These are phyloP conservation scores for Aspergillus ruber DNA, from an alignment of 2,329 filamentous ascomycete species.

Conservation along the genomic window DNA sequence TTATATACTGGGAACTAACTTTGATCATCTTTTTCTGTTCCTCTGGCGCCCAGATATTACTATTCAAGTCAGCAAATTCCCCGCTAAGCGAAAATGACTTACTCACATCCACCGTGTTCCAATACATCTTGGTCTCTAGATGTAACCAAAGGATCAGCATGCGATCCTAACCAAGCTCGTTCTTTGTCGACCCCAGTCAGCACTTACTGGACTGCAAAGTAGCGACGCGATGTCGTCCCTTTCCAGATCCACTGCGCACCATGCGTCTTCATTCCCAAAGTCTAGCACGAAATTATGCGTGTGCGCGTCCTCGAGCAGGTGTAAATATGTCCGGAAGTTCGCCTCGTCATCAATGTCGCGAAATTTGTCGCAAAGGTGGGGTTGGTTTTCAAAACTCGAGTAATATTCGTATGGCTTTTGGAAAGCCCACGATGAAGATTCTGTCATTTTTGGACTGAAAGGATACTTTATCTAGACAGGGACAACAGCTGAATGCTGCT, in stretches of 20 bases:
- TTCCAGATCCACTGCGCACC: constrained; percentile 33
- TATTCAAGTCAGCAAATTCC: constrained; percentile 20
- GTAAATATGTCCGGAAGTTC: constrained; percentile 25
- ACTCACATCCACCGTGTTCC: constrained; percentile 66
- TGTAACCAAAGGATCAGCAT: not conserved
- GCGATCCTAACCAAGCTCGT: not conserved
- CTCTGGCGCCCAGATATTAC: constrained; percentile 65
- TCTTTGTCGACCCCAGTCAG: not conserved
- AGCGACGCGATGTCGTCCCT: constrained; percentile 28
- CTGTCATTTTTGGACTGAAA: not conserved
- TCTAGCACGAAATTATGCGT: constrained; percentile 39
- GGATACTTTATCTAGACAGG: not conserved
- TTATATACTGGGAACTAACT: constrained; percentile 14
- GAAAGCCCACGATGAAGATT: constrained; percentile 7
- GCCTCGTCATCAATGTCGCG: constrained; percentile 31
- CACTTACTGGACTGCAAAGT: constrained; percentile 27
- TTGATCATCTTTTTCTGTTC: constrained; percentile 52
- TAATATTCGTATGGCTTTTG: constrained; percentile 27
- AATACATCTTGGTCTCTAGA: constrained; percentile 41
- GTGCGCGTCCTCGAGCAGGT: constrained; percentile 19
- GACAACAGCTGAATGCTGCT: not conserved
- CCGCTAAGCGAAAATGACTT: not conserved
- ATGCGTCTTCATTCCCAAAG: constrained; percentile 38
- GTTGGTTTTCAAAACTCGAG: constrained; percentile 16
- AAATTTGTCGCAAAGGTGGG: constrained; percentile 21